Conservation (phyloP, 495 filamentous ascomycete genomes). For the Lineolata rhizophorae region DNA sequence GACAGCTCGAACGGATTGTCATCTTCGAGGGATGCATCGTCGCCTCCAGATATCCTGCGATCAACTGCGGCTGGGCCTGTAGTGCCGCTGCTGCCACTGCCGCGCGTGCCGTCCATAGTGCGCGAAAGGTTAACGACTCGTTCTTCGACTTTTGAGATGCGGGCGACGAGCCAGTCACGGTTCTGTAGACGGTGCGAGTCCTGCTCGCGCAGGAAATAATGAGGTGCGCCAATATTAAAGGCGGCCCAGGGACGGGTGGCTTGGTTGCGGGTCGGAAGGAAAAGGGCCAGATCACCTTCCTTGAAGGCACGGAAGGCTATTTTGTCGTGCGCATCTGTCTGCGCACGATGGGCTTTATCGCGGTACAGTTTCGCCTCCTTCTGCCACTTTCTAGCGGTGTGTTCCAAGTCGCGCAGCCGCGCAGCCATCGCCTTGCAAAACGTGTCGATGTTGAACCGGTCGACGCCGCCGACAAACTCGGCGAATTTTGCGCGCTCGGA, state of each 20-base stretch:
- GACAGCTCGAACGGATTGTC: constrained; percentile 96
- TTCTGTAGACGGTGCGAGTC: constrained; percentile 62
- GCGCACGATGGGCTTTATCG: constrained; percentile 64
- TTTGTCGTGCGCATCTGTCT: constrained; percentile 82
- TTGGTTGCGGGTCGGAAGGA: constrained; percentile 85
- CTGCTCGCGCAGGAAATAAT: constrained; percentile 91
- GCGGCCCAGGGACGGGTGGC: constrained; percentile 90
- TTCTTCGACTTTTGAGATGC: constrained; percentile 81
- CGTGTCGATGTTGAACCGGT: constrained; percentile 57
- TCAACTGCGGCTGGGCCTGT: constrained; percentile 34
- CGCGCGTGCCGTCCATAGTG: constrained; percentile 31
- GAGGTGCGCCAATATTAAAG: constrained; percentile 90
- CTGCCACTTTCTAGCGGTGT: constrained; percentile 72
- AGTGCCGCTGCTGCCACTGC: too few relatives aligned
- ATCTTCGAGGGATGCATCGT: constrained; percentile 41
- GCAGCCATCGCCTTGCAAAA: constrained; percentile 68
- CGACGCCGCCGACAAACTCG: constrained; percentile 43
- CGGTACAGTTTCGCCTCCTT: constrained; percentile 71
- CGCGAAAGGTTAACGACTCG: constrained; percentile 83
- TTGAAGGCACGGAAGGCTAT: constrained; percentile 96
- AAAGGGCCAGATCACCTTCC: constrained; percentile 85
- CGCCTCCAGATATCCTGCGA: constrained; percentile 20
- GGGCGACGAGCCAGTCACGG: constrained; percentile 83
- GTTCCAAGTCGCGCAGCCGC: constrained; percentile 73
- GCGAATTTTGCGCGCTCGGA: constrained; percentile 50